Evolutionary conservation across 192 early-diverging fungal species (phyloP).

Genomic region (Haplosporangium gracile): DNA sequence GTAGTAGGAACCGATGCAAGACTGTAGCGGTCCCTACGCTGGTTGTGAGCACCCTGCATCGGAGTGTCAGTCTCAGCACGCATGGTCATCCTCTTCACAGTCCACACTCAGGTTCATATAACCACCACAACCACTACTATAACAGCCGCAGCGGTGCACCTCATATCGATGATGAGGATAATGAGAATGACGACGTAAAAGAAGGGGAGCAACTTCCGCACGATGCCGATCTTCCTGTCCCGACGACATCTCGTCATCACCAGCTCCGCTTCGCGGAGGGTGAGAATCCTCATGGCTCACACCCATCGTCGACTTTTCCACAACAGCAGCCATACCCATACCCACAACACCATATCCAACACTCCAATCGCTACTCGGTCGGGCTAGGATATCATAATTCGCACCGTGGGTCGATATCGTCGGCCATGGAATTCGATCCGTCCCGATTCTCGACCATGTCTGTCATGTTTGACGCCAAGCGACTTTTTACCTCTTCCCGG

Average conservation of each 20-base stretch:
- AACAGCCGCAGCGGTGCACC: background rate
- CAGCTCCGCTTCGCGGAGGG: conserved; percentile 23
- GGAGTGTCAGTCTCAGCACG: conserved; percentile 26
- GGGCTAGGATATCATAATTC: conserved; percentile 5
- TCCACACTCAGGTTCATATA: background rate
- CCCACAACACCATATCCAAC: background rate
- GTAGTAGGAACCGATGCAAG: background rate
- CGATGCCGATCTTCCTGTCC: conserved; percentile 15
- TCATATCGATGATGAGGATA: background rate
- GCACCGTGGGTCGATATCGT: conserved; percentile 19
- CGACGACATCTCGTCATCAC: conserved; percentile 14
- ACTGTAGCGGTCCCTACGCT: conserved; percentile 14
- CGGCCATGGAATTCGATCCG: conserved; percentile 33
- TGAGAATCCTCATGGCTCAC: background rate
- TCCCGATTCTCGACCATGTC: conserved; percentile 21
- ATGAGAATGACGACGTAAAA: conserved; percentile 3
- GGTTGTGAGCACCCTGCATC: conserved; percentile 27
- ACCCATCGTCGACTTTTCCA: background rate
- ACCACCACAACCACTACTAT: conserved; percentile 14
- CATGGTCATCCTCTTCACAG: background rate
- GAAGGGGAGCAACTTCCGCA: conserved; percentile 13
- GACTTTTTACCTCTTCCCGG: background rate
- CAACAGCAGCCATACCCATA: background rate
- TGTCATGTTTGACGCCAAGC: conserved; percentile 21
- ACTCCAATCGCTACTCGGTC: conserved; percentile 16